A percentile compares a stretch with the other conserved stretches of the same genome.
Evolutionary conservation across 306 rosid species (phyloP).

Genomic region (Glycine tomentella): DNA sequence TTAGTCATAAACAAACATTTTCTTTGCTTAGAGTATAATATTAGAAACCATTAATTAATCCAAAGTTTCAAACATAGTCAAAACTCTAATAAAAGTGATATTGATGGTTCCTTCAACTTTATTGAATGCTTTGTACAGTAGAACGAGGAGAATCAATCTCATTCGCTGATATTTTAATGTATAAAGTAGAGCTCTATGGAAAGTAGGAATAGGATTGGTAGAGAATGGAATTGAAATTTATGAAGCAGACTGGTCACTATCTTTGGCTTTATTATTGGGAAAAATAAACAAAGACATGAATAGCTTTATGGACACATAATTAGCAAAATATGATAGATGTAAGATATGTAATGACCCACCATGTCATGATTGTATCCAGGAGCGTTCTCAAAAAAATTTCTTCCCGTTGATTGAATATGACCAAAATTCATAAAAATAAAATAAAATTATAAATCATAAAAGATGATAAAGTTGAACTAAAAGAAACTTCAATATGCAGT

Average conservation of each 20-base stretch:
- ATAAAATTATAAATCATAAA: not conserved
- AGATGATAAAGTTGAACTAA: conserved; percentile 5
- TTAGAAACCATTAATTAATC: conserved; percentile 19
- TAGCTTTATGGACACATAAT: conserved; percentile 43
- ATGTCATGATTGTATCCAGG: not conserved
- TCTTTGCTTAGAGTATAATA: conserved; percentile 52
- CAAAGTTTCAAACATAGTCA: conserved; percentile 36
- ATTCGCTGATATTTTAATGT: conserved; percentile 35
- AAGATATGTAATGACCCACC: conserved; percentile 50
- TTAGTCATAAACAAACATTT: conserved; percentile 31
- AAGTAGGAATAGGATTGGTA: conserved; percentile 38
- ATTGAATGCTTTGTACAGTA: conserved; percentile 41
- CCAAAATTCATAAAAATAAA: conserved; percentile 19
- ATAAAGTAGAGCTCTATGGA: conserved; percentile 45
- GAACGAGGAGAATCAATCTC: conserved; percentile 34
- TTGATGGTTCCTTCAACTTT: conserved; percentile 47
- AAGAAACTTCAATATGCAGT: conserved; percentile 15
- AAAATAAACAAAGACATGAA: conserved; percentile 36
- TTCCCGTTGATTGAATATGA: conserved; percentile 1
- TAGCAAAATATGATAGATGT: conserved; percentile 41
- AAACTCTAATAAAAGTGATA: conserved; percentile 39
- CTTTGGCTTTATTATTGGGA: conserved; percentile 27
- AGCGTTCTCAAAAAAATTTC: conserved; percentile 2
- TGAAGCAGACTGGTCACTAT: conserved; percentile 45
- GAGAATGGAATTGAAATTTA: conserved; percentile 33